Percentiles rank a stretch among this genome's conserved stretches.
These are phyloP conservation scores for Sclerotinia minor DNA, from an alignment of 2,329 filamentous ascomycete genomes.

Conservation along the genomic window DNA sequence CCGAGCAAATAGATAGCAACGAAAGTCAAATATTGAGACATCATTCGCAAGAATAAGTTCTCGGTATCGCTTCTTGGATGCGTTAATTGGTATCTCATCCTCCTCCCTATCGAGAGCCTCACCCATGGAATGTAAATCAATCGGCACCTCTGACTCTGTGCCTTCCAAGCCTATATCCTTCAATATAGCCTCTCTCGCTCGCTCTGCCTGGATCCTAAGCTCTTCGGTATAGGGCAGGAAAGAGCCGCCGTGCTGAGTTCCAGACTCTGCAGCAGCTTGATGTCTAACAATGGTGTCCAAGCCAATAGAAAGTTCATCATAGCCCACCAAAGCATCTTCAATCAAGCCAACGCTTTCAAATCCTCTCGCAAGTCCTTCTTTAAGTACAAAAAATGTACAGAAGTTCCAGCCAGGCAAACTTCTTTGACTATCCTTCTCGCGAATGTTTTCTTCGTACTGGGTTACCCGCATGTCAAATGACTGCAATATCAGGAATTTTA, in stretches of 20 bases:
- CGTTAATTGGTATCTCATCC: conserved; percentile 61
- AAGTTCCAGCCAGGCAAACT: conserved; percentile 96
- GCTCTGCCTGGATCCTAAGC: conserved; percentile 60
- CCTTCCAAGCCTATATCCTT: conserved; percentile 44
- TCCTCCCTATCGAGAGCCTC: conserved; percentile 43
- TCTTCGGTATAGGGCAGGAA: conserved; percentile 74
- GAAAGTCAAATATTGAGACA: conserved; percentile 94
- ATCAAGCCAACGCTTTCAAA: conserved; percentile 96
- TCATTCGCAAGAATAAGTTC: conserved; percentile 92
- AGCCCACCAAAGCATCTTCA: conserved; percentile 90
- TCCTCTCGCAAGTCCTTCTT: conserved; percentile 88
- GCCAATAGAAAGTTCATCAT: conserved; percentile 88
- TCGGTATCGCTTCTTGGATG: conserved; percentile 77
- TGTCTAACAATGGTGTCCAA: conserved; percentile 81
- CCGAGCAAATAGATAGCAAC: conserved; percentile 88
- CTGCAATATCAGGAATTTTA: conserved; percentile 81
- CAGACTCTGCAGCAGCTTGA: conserved; percentile 59
- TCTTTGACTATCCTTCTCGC: conserved; percentile 86
- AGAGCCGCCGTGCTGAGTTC: conserved; percentile 67
- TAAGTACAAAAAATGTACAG: conserved; percentile 97
- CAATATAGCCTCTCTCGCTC: conserved; percentile 48
- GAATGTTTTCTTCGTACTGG: conserved; percentile 97
- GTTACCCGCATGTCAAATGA: conserved; percentile 89
- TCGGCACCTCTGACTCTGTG: conserved; percentile 45
- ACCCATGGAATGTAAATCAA: conserved; percentile 53